A percentile compares a stretch with the other conserved stretches of the same genome.
phyloP scores from a whole-genome alignment of 2,329 filamentous ascomycete species.

The Tolypocladium nubicola region DNA sequence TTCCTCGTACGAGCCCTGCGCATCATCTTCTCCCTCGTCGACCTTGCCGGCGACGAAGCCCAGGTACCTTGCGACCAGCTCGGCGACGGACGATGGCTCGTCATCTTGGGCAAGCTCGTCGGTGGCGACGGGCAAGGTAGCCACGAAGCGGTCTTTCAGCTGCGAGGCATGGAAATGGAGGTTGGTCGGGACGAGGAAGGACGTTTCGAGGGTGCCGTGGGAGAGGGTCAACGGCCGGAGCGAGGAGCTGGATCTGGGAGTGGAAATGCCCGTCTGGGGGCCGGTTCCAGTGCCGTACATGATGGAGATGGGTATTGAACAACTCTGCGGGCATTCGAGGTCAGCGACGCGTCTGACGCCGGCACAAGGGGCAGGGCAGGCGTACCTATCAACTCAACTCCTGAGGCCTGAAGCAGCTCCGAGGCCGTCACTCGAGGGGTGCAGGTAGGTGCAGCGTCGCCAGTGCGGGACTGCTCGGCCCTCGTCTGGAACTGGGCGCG shows the following conservation, averaged over 20 bases:
- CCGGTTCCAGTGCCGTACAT: slow-evolving; percentile 83
- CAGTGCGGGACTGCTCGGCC: slow-evolving; percentile 3
- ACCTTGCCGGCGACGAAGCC: slow-evolving; percentile 83
- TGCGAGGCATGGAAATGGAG: slow-evolving; percentile 94
- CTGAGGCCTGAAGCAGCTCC: slow-evolving; percentile 10
- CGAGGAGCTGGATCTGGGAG: slow-evolving; percentile 85
- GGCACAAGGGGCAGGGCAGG: background rate
- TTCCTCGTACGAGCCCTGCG: slow-evolving; percentile 80
- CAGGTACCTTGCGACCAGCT: slow-evolving; percentile 89
- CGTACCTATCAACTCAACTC: slow-evolving; percentile 22
- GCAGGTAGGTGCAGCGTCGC: background rate
- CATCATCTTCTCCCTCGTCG: slow-evolving; percentile 83
- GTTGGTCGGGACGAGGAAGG: slow-evolving; percentile 87
- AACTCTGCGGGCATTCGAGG: slow-evolving; percentile 12
- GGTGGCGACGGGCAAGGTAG: slow-evolving; percentile 78
- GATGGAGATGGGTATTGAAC: slow-evolving; percentile 36
- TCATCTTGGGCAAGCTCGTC: slow-evolving; percentile 97
- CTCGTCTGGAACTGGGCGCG: background rate
- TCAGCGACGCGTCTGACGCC: slow-evolving; percentile 6
- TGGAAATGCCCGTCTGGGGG: slow-evolving; percentile 92
- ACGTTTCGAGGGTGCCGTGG: slow-evolving; percentile 93
- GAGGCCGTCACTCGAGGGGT: slow-evolving; percentile 1
- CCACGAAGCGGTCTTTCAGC: slow-evolving; percentile 81
- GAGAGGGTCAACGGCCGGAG: slow-evolving; percentile 82
- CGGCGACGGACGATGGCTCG: slow-evolving; percentile 90